phyloP scores from a whole-genome alignment of 768 basidiomycete species.

The Rhizopogon vinicolor region DNA sequence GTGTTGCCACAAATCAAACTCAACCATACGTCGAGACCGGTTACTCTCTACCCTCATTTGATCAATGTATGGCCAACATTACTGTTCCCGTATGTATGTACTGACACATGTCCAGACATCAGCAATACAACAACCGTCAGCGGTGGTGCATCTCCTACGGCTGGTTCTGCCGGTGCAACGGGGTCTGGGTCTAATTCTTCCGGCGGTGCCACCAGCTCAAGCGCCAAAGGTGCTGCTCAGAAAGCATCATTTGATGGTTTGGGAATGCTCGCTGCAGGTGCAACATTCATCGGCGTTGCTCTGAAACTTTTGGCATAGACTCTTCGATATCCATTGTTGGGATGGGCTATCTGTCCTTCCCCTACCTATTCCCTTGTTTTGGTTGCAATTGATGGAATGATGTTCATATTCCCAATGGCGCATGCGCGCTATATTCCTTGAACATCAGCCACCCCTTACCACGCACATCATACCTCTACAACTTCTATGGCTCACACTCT shows the following conservation, averaged over 20 bases:
- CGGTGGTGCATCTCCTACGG: neutral
- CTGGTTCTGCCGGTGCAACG: conserved; percentile 1
- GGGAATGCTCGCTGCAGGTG: conserved; percentile 11
- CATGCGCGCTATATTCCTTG: neutral
- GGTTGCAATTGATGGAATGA: neutral
- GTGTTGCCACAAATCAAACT: conserved; percentile 45
- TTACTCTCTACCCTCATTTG: conserved; percentile 38
- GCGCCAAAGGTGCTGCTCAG: conserved; percentile 2
- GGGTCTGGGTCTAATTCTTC: neutral
- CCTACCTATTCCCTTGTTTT: too few relatives aligned
- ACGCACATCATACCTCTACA: neutral
- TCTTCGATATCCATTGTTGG: neutral
- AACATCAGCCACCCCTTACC: neutral
- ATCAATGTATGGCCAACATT: conserved; percentile 35
- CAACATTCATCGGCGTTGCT: conserved; percentile 9
- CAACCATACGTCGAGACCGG: conserved; percentile 49
- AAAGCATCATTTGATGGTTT: conserved; percentile 1
- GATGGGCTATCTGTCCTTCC: neutral
- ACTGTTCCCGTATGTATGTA: neutral
- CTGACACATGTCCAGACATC: conserved; percentile 13
- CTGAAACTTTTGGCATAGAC: conserved; percentile 17
- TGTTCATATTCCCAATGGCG: neutral
- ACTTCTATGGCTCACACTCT: neutral
- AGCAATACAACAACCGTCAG: conserved; percentile 20
- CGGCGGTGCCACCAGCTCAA: neutral